phyloP scores from a whole-genome alignment of 2,329 filamentous ascomycete species.

The Calycina marina region DNA sequence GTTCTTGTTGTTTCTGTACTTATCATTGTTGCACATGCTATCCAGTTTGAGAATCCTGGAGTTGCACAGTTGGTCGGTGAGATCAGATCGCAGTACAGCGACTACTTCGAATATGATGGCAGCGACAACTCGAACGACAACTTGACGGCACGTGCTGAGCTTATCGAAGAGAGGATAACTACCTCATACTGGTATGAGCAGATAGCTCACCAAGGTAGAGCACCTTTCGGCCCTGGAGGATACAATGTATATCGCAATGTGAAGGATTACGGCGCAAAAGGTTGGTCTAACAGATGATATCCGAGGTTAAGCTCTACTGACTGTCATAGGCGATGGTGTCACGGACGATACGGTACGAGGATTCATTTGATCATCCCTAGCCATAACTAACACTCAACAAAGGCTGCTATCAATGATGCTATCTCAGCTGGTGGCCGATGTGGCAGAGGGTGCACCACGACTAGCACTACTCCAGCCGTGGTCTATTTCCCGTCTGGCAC shows the following conservation, averaged over 20 bases:
- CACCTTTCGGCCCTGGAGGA: slow-evolving; percentile 9
- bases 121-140: background rate
- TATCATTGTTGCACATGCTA: background rate
- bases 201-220: slow-evolving; percentile 12
- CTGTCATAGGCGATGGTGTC: slow-evolving; percentile 42
- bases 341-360: slow-evolving; percentile 72
- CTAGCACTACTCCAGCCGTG: slow-evolving; percentile 31
- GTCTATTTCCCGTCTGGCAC: slow-evolving; percentile 18
- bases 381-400: no score
- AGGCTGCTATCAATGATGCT: slow-evolving; percentile 59
- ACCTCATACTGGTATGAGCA: slow-evolving; percentile 13
- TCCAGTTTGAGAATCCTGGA: background rate
- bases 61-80: background rate
- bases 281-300: slow-evolving; percentile 2
- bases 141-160: background rate
- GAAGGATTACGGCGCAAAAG: slow-evolving; percentile 10
- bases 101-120: background rate
- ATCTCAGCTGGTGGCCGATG: slow-evolving; percentile 12
- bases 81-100: background rate
- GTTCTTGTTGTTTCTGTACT: background rate
- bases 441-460: slow-evolving; percentile 20
- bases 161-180: background rate
- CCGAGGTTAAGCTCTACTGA: background rate
- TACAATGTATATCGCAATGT: slow-evolving; percentile 15
- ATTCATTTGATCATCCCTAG: no score